Evolutionary conservation across 306 rosid species (phyloP).

Genomic region (Vicia villosa): DNA sequence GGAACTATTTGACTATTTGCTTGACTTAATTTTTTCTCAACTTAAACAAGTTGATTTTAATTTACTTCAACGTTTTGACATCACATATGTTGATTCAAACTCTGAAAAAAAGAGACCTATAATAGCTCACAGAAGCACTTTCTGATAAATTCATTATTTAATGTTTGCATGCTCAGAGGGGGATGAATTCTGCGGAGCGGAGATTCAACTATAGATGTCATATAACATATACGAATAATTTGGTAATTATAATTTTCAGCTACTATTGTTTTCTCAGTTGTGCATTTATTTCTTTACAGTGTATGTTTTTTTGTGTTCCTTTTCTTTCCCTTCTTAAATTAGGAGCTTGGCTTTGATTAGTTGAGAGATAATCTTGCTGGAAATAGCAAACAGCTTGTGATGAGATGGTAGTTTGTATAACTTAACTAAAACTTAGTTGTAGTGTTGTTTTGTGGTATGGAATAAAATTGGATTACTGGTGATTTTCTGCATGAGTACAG

Average conservation of each 20-base stretch:
- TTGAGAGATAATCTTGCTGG: conserved; percentile 96
- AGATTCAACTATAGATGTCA: conserved; percentile 82
- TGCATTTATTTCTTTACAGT: conserved; percentile 26
- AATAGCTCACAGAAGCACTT: conserved; percentile 31
- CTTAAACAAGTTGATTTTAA: conserved; percentile 86
- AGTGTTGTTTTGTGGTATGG: conserved; percentile 11
- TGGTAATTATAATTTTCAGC: conserved; percentile 57
- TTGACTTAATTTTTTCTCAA: conserved; percentile 7
- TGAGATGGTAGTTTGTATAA: conserved; percentile 79
- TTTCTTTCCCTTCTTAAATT: conserved; percentile 18
- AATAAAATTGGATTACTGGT: conserved; percentile 27
- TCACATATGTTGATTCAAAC: conserved; percentile 84
- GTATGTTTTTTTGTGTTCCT: conserved; percentile 22
- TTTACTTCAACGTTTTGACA: conserved; percentile 89
- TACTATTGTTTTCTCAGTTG: conserved; percentile 28
- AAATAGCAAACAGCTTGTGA: conserved; percentile 75
- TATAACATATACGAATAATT: conserved; percentile 90
- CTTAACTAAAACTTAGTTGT: conserved; percentile 18
- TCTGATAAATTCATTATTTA: conserved; percentile 31
- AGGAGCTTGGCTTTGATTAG: conserved; percentile 99
- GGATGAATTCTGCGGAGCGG: conserved; percentile 70
- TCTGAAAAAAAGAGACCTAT: conserved; percentile 85
- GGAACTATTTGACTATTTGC: conserved; percentile 19
- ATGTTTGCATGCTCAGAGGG: conserved; percentile 62
- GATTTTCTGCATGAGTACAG: conserved; percentile 50